Evolutionary conservation across 1,284 basidiomycete species (phyloP).

Genomic region (Marasmius fiardii): DNA sequence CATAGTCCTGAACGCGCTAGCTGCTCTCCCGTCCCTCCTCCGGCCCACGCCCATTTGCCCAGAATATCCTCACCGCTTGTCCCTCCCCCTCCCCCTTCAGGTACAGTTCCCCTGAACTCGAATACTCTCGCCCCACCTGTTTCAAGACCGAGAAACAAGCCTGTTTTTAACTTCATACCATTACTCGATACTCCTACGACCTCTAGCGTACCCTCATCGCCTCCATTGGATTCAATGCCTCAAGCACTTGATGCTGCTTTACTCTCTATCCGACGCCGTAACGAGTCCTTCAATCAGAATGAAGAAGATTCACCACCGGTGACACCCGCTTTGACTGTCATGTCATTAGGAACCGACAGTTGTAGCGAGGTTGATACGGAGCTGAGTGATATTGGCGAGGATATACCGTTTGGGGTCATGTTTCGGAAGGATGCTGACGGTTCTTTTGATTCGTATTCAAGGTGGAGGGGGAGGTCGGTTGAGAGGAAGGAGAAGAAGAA

Average conservation of each 20-base stretch:
- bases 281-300: neutral
- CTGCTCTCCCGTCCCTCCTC: neutral
- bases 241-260: neutral
- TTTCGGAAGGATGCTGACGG: neutral
- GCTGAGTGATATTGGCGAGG: neutral
- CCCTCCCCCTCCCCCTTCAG: neutral
- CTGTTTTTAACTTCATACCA: neutral
- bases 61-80: neutral
- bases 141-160: neutral
- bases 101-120: neutral
- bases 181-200: neutral
- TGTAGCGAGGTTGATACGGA: neutral
- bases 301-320: neutral
- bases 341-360: neutral
- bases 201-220: neutral
- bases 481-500: neutral
- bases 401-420: neutral
- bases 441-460: neutral
- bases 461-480: neutral
- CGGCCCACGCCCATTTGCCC: neutral
- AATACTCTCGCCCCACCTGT: neutral
- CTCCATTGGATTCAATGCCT: neutral
- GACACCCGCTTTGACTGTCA: neutral
- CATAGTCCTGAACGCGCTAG: neutral
- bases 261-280: neutral